Base-by-base conservation (phyloP, 148 eudicot species). In the Rhododendron ferrugineum region DNA sequence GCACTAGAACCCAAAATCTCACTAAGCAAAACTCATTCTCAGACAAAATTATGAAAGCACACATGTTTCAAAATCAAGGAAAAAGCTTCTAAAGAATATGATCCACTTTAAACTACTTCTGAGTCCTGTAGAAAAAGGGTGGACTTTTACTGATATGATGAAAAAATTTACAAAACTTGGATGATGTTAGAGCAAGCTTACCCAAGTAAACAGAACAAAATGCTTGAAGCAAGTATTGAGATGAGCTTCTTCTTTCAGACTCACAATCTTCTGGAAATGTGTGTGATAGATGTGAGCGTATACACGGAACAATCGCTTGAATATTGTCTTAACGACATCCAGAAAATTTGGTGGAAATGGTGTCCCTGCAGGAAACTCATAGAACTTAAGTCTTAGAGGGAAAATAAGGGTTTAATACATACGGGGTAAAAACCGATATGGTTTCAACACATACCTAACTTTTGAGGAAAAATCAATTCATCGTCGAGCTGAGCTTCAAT, bases 281-380 rank as follows among this genome's bases (percentile, higher is more conserved):
- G 88, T 84, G 83, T 90, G 90, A 76, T 90, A 90, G 81, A 90
- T 90, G 86, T 90, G 91, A 58, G 90, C 91, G 74, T 90, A 90
- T 40, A 90, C 91, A 22, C 91, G 91, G 85, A 90, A 90, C 84
- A 90, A 62, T 47, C 91, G 78, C 85, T 84, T 90, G 78, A 90
- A 88, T 49, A 90, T 90, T 68, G 90, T 88, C 88, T 84, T 90
- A 49, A 88, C 90, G 78, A 90, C 90, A 60, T 90, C 91, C 58
- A 30, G 76, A 66, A 90, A 90, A 84, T 90, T 90, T n/a, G 86
- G 78, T 37, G 91, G 91, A 79, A 90, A 90, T 64, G 91, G 88
- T 72, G 89, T 84, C 37, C 90, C 91, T 90, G 87, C 72, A 84
- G 28, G 23, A 70, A 26, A 66, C 26, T 11, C 72, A 26, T 62